These are phyloP conservation scores for Scytalidium lignicola DNA, from an alignment of 2,329 filamentous ascomycete species.

Conservation along the genomic window DNA sequence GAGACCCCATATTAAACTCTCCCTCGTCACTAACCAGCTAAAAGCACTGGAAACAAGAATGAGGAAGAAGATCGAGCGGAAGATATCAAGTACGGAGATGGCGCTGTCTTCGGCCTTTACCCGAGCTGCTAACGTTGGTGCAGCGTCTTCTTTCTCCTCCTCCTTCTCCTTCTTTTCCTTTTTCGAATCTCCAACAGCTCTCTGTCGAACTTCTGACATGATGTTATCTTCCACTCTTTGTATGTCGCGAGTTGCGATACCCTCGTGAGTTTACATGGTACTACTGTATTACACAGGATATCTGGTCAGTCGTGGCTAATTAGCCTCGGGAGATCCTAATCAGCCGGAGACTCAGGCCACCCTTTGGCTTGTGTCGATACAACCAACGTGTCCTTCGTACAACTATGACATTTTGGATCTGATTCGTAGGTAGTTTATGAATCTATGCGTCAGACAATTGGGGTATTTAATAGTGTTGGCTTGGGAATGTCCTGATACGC, in stretches of 20 bases:
- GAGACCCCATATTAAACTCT: conserved; percentile 23
- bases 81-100: conserved; percentile 21
- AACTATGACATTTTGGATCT: too few relatives aligned
- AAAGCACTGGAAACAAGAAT: conserved; percentile 17
- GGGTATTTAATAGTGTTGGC: too few relatives aligned
- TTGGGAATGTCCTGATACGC: too few relatives aligned
- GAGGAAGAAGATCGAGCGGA: conserved; percentile 23
- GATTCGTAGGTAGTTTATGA: too few relatives aligned
- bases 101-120: conserved; percentile 21
- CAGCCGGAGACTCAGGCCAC: background rate
- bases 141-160: background rate
- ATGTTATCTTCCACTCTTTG: background rate
- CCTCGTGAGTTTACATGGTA: background rate
- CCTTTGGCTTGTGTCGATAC: too few relatives aligned
- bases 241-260: background rate
- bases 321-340: background rate
- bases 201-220: conserved; percentile 14
- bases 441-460: too few relatives aligned
- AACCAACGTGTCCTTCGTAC: background rate
- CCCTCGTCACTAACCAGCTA: conserved; percentile 25
- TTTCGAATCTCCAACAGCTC: conserved; percentile 1
- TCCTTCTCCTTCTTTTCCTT: conserved; percentile 2
- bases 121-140: conserved; percentile 4
- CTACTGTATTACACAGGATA: background rate
- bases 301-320: background rate